phyloP scores from a whole-genome alignment of 2,329 filamentous ascomycete species.

The Sclerotinia borealis region DNA sequence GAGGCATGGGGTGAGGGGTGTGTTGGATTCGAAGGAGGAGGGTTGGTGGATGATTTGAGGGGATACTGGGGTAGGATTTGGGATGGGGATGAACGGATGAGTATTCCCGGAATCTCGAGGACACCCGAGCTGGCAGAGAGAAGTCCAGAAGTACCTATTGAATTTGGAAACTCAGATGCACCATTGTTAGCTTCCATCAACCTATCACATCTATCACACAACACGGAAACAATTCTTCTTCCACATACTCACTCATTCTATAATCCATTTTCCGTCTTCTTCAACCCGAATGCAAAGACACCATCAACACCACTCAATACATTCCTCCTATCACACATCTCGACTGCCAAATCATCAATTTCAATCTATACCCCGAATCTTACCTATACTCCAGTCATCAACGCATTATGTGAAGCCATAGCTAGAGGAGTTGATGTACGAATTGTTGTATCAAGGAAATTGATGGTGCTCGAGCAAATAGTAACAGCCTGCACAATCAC shows the following conservation, averaged over 20 bases:
- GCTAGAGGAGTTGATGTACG: slow-evolving; percentile 60
- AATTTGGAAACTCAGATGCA: slow-evolving; percentile 29
- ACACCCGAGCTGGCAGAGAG: slow-evolving; percentile 24
- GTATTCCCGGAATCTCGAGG: neutral
- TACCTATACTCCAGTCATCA: slow-evolving; percentile 59
- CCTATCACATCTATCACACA: neutral
- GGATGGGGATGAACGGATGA: slow-evolving; percentile 5
- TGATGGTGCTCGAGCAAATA: slow-evolving; percentile 79
- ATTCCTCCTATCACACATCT: slow-evolving; percentile 32
- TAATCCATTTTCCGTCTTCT: slow-evolving; percentile 15
- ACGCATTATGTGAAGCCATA: slow-evolving; percentile 55
- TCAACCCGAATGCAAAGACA: slow-evolving; percentile 57
- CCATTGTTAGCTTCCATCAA: slow-evolving; percentile 42
- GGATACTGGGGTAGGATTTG: slow-evolving; percentile 8
- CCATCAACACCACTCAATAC: slow-evolving; percentile 50
- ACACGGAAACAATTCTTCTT: slow-evolving; percentile 11
- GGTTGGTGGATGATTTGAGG: slow-evolving; percentile 43
- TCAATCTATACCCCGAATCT: slow-evolving; percentile 77
- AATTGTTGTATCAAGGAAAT: slow-evolving; percentile 59
- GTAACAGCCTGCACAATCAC: slow-evolving; percentile 73
- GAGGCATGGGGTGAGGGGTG: slow-evolving; percentile 83
- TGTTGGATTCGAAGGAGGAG: slow-evolving; percentile 54
- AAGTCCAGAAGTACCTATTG: slow-evolving; percentile 63
- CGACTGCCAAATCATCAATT: slow-evolving; percentile 44
- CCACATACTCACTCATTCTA: slow-evolving; percentile 16